A percentile compares a stretch with the other conserved stretches of the same genome.
Conservation (phyloP, 2,329 filamentous ascomycete species). For the Hypoxylon sp. region DNA sequence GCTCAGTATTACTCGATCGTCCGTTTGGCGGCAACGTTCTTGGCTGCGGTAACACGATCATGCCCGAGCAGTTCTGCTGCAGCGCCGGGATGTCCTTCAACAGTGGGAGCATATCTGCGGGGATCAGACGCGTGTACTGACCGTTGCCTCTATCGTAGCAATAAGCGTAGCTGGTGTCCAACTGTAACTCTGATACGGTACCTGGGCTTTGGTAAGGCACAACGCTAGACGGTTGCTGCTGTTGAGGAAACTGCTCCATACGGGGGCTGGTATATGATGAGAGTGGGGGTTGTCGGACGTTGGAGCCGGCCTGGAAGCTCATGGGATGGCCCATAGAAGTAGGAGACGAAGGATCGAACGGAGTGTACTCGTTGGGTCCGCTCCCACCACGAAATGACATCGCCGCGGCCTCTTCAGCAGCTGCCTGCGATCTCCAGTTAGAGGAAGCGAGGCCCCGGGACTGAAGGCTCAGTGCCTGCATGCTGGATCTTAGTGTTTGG, state of each 20-base stretch:
- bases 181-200: slow-evolving; percentile 46
- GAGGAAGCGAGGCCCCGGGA: slow-evolving; percentile 49
- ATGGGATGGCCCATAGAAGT: slow-evolving; percentile 16
- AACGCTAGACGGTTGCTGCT: slow-evolving; percentile 27
- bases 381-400: slow-evolving; percentile 26
- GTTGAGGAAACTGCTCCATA: slow-evolving; percentile 39
- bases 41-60: slow-evolving; percentile 65
- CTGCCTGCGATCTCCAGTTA: slow-evolving; percentile 52
- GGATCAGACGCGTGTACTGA: slow-evolving; percentile 67
- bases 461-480: slow-evolving; percentile 32
- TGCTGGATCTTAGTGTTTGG: slow-evolving; percentile 39
- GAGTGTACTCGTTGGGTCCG: slow-evolving; percentile 13
- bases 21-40: slow-evolving; percentile 57
- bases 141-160: slow-evolving; percentile 69
- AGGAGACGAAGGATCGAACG: slow-evolving; percentile 39
- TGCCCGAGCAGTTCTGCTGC: slow-evolving; percentile 58
- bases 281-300: slow-evolving; percentile 12
- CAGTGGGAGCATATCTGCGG: slow-evolving; percentile 67
- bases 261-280: slow-evolving; percentile 33
- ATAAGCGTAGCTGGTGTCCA: slow-evolving; percentile 61
- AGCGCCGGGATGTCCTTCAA: slow-evolving; percentile 61
- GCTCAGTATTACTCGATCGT: slow-evolving; percentile 57
- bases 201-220: slow-evolving; percentile 32
- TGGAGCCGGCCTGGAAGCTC: slow-evolving; percentile 21
- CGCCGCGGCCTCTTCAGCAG: slow-evolving; percentile 33